Evolutionary conservation across 78 protist species (phyloP).

Genomic region (Chrysochromulina tobinii): DNA sequence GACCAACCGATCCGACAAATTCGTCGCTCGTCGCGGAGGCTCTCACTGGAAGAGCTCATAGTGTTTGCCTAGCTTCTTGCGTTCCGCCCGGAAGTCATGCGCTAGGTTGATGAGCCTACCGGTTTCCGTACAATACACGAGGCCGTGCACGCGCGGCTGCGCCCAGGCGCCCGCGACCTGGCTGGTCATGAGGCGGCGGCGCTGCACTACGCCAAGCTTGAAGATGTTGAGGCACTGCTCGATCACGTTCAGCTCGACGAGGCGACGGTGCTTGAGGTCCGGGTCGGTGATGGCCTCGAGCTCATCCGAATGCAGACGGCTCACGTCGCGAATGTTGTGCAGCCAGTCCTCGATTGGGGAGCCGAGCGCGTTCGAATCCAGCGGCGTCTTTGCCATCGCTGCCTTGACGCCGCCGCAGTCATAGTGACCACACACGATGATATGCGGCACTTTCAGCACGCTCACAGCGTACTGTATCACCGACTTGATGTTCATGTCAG

Average conservation of each 20-base stretch:
- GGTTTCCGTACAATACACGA: background rate
- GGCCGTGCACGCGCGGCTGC: slow-evolving; percentile 22
- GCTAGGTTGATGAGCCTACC: too few species aligned
- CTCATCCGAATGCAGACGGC: slow-evolving; percentile 18
- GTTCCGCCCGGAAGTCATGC: too few species aligned
- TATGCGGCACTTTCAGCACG: slow-evolving; percentile 79
- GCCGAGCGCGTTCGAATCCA: background rate
- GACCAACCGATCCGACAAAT: too few species aligned
- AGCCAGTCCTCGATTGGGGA: slow-evolving; percentile 89
- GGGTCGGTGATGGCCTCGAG: slow-evolving; percentile 41
- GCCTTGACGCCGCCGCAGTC: slow-evolving; percentile 83
- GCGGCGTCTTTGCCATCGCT: slow-evolving; percentile 31
- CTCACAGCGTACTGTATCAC: slow-evolving; percentile 85
- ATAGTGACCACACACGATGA: slow-evolving; percentile 91
- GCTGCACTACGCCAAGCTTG: slow-evolving; percentile 73
- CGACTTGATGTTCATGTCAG: slow-evolving; percentile 74
- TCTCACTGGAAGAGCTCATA: background rate
- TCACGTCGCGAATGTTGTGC: slow-evolving; percentile 72
- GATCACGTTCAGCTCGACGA: slow-evolving; percentile 81
- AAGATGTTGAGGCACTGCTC: slow-evolving; percentile 80
- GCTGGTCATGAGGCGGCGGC: background rate
- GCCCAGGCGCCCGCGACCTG: background rate
- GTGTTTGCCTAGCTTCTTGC: too few species aligned
- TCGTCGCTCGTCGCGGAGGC: too few species aligned
- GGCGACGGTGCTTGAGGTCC: slow-evolving; percentile 40